A percentile compares a stretch with the other conserved stretches of the same genome.
These are phyloP conservation scores for Globisporangium alternatum DNA, from an alignment of 352 stramenopile genomes.

Conservation along the genomic window DNA sequence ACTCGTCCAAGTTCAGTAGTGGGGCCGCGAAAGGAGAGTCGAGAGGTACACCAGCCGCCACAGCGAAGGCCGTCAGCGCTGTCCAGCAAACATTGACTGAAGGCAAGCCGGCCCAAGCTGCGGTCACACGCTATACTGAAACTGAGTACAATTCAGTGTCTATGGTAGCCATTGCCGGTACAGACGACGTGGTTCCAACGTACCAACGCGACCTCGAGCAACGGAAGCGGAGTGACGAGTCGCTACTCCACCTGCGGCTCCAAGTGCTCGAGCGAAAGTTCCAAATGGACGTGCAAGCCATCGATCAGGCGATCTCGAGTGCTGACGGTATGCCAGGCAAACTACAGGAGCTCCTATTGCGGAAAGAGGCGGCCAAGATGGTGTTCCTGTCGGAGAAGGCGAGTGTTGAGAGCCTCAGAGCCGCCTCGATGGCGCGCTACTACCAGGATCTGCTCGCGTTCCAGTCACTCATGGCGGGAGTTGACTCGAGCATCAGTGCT, in stretches of 20 bases:
- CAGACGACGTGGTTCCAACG: conserved; percentile 18
- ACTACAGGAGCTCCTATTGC: conserved; percentile 20
- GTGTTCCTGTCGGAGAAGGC: conserved; percentile 47
- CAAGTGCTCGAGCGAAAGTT: conserved; percentile 40
- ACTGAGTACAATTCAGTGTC: neutral
- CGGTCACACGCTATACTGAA: neutral
- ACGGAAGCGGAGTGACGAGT: conserved; percentile 48
- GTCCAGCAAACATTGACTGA: neutral
- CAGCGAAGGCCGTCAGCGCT: too few species aligned
- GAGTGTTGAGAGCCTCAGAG: conserved; percentile 50
- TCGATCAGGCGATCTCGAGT: conserved; percentile 19
- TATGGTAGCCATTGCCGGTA: neutral
- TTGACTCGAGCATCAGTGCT: neutral
- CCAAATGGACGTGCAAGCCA: conserved; percentile 22
- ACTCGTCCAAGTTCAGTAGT: conserved; percentile 6
- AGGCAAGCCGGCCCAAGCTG: neutral
- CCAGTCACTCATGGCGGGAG: conserved; percentile 28
- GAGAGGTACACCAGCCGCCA: neutral
- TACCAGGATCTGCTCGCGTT: conserved; percentile 65
- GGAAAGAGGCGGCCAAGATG: conserved; percentile 39
- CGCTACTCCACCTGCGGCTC: conserved; percentile 43
- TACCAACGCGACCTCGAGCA: conserved; percentile 48
- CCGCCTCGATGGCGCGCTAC: conserved; percentile 50
- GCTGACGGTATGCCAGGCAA: neutral
- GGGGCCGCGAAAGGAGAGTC: neutral